Evolutionary conservation across 805 yeast species (phyloP).

Genomic region (Grigorovia jiainica): DNA sequence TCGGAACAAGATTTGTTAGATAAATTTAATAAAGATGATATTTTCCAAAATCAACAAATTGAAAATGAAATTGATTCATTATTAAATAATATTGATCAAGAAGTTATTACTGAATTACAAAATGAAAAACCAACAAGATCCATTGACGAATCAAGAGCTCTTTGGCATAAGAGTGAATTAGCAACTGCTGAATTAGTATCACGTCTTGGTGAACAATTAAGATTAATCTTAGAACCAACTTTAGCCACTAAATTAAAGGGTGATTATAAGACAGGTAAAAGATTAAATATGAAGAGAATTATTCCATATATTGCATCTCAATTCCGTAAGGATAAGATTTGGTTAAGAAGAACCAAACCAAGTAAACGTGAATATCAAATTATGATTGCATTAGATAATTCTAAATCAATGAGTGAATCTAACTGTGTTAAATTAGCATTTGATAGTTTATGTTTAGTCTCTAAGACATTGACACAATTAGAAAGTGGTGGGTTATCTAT

Average conservation of each 20-base stretch:
- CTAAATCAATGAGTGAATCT: slow-evolving; percentile 94
- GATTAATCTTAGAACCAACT: slow-evolving; percentile 91
- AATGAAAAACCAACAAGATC: slow-evolving; percentile 37
- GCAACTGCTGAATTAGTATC: slow-evolving; percentile 85
- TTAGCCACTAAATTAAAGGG: slow-evolving; percentile 91
- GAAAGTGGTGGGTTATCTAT: slow-evolving; percentile 91
- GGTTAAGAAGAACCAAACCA: slow-evolving; percentile 97
- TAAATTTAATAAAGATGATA: slow-evolving; percentile 4
- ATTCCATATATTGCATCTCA: slow-evolving; percentile 97
- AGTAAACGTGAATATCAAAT: slow-evolving; percentile 95
- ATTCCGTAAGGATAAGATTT: slow-evolving; percentile 93
- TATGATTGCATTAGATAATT: slow-evolving; percentile 95
- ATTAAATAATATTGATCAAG: slow-evolving; percentile 28
- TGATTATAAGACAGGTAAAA: slow-evolving; percentile 93
- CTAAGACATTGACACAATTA: slow-evolving; percentile 85
- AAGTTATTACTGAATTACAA: slow-evolving; percentile 21
- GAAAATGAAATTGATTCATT: slow-evolving; percentile 26
- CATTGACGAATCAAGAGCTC: slow-evolving; percentile 56
- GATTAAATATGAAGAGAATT: slow-evolving; percentile 93
- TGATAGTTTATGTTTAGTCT: slow-evolving; percentile 86
- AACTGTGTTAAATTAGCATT: slow-evolving; percentile 84
- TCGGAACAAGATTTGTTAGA: slow-evolving; percentile 8
- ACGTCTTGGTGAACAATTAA: slow-evolving; percentile 80
- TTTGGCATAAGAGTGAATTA: slow-evolving; percentile 78
- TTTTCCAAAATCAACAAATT: slow-evolving; percentile 15